Percentiles rank a stretch among this genome's conserved stretches.
These are phyloP conservation scores for Flaveria sonorensis DNA, from an alignment of 129 eudicot genomes.

Conservation along the genomic window DNA sequence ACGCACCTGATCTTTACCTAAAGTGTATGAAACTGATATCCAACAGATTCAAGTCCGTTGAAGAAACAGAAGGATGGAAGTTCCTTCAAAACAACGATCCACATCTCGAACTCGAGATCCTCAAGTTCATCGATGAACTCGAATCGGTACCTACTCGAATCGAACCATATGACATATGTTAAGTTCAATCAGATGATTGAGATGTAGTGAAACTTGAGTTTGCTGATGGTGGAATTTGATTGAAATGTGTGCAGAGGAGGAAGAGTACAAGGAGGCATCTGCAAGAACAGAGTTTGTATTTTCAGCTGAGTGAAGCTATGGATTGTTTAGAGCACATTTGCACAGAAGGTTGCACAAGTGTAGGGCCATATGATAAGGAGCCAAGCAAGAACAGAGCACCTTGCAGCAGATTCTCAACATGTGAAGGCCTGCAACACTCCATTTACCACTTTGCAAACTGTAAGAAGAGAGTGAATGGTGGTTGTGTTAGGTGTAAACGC, in stretches of 20 bases:
- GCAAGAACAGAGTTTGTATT: conserved; percentile 66
- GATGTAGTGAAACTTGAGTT: not conserved
- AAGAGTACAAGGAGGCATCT: conserved; percentile 60
- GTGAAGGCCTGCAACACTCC: conserved; percentile 77
- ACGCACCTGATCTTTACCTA: conserved; percentile 44
- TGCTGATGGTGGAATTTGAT: conserved; percentile 21
- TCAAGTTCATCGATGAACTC: conserved; percentile 85
- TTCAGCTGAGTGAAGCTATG: conserved; percentile 92
- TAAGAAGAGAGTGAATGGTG: conserved; percentile 76
- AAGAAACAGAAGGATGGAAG: conserved; percentile 85
- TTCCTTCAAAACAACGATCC: conserved; percentile 89
- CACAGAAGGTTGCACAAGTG: conserved; percentile 90
- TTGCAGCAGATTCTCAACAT: conserved; percentile 72
- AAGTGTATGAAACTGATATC: conserved; percentile 73
- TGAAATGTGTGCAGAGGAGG: conserved; percentile 60
- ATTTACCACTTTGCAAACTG: conserved; percentile 79
- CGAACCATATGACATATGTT: not conserved
- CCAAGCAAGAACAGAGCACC: conserved; percentile 64
- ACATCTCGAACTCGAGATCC: conserved; percentile 75
- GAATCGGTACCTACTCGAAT: conserved; percentile 53
- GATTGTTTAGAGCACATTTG: conserved; percentile 91
- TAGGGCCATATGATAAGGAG: conserved; percentile 77
- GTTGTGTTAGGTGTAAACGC: conserved; percentile 78
- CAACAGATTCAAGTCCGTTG: conserved; percentile 58
- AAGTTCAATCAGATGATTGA: not conserved